Evolutionary conservation across 2,329 filamentous ascomycete genomes (phyloP).

Genomic region (Daldinia sp.): DNA sequence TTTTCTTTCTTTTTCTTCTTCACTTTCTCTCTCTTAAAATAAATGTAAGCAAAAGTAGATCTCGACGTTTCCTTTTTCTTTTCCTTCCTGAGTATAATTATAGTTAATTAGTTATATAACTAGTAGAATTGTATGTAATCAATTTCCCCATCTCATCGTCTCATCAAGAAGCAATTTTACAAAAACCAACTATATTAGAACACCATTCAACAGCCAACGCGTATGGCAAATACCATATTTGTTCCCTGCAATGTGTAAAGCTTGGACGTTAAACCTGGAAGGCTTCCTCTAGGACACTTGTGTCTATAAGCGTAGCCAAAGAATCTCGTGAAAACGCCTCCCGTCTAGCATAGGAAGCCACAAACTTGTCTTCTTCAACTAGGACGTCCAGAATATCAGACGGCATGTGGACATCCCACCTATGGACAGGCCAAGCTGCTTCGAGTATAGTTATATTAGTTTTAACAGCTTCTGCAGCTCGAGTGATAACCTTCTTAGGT

Average conservation of each 20-base stretch:
- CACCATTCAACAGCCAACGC: too few relatives aligned
- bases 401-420: neutral
- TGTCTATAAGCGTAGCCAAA: neutral
- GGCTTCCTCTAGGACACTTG: neutral
- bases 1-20: neutral
- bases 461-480: neutral
- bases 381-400: neutral
- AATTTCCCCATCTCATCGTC: too few relatives aligned
- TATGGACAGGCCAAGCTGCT: constrained; percentile 1
- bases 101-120: too few relatives aligned
- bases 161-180: too few relatives aligned
- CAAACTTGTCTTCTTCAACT: neutral
- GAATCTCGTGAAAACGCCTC: neutral
- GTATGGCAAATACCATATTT: neutral
- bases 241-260: too few relatives aligned
- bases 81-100: too few relatives aligned
- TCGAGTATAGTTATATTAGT: neutral
- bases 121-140: too few relatives aligned
- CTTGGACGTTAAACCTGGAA: neutral
- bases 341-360: neutral
- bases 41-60: too few relatives aligned
- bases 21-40: too few relatives aligned
- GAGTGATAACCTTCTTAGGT: neutral
- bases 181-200: too few relatives aligned
- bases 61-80: too few relatives aligned